Evolutionary conservation across 208 protist genomes (phyloP), one percentile per base, ranked within the genome.

Genomic region (Wallacemonas sp.): DNA sequence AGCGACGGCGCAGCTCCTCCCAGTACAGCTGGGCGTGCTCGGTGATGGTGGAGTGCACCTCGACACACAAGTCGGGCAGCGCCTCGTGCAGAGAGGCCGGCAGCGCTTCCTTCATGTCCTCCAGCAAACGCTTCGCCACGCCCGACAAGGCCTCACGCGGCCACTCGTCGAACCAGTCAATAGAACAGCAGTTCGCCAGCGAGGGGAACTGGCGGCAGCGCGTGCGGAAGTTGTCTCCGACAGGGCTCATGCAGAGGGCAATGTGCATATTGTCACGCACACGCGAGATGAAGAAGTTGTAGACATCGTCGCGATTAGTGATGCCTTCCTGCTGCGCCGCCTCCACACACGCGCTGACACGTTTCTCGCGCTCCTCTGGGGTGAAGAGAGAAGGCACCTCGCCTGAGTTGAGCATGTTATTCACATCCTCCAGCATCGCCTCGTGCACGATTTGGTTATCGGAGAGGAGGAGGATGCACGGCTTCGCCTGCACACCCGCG

Each of bases 151-250:
- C 98, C 68, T 98, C 94, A 12, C 65, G 44, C 31, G 98, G 97
- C 97, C 98, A 99, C 66, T 94, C 88, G 63, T 96, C 91, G 70
- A 98, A 98, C 98, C 98, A 99, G 76, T 99, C 97, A 64, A 99
- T 98, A 36, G 93, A 87, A 79, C 97, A 98, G 79, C 98, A 99
- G 81, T 98, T 99, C 21, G 98, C 96, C 3, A 99, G 85, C 17
- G 97, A 98, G 11, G 98, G 98, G 72, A 98, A 99, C 84, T 98
- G 96, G 39, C 96, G 88, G 68, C 92, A 97, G 28, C 97, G 88
- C 9, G 83, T 89, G 58, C 96, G 93, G 72, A 99, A 99, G 41
- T 78, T 88, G 61, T 98, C 91, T 8, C 97, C 97, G 31, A 98
- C 92, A 14, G 98, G 98, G 47, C 84, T 97, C 92, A 99, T 98